Evolutionary conservation across 139 green algal species (phyloP).

Genomic region (Micromonas commoda): DNA sequence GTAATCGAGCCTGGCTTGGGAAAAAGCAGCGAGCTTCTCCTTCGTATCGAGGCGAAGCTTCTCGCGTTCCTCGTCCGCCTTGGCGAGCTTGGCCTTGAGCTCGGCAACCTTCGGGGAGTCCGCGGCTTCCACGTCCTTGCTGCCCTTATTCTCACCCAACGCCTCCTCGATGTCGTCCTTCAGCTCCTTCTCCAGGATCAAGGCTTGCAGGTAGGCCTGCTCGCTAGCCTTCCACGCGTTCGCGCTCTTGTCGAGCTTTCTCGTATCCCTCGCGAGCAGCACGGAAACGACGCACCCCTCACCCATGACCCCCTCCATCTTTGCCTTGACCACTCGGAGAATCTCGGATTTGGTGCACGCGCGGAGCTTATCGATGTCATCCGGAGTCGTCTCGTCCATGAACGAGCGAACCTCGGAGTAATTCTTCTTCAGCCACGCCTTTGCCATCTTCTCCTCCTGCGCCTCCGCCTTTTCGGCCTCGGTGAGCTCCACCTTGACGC

Average conservation of each 20-base stretch:
- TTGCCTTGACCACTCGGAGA: not conserved
- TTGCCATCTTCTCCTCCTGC: too few species aligned
- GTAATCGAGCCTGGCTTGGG: not conserved
- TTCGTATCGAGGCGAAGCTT: not conserved
- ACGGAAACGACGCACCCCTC: not conserved
- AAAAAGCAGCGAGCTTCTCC: not conserved
- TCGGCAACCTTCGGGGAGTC: not conserved
- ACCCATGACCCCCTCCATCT: conserved; percentile 4
- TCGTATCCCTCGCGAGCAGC: conserved; percentile 5
- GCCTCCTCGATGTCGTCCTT: not conserved
- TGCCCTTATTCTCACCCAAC: not conserved
- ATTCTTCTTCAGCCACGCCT: too few species aligned
- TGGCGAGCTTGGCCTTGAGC: not conserved
- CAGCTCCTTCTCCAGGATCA: not conserved
- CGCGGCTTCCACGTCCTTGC: not conserved
- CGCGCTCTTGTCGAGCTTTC: conserved; percentile 1
- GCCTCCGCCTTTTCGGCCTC: too few species aligned
- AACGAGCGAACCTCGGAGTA: too few species aligned
- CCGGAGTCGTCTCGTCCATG: too few species aligned
- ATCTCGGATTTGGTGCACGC: not conserved
- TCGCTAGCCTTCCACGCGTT: not conserved
- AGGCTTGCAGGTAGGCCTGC: not conserved
- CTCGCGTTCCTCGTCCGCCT: not conserved
- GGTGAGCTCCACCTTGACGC: too few species aligned
- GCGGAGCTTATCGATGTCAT: not conserved